These are phyloP conservation scores for Orychophragmus violaceus DNA, from an alignment of 345 rosid genomes.

Conservation along the genomic window DNA sequence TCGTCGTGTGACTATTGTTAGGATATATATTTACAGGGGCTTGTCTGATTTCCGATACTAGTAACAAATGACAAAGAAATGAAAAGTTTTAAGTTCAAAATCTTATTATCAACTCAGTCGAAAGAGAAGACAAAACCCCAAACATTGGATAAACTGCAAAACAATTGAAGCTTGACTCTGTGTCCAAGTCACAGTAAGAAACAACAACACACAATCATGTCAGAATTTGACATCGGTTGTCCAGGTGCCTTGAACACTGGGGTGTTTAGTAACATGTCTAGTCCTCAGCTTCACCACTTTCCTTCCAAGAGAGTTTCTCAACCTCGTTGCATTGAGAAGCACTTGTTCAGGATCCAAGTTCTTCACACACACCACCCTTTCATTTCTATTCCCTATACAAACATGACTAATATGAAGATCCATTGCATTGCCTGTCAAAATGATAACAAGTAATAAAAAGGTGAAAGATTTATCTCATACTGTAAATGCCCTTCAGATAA, in stretches of 20 bases:
- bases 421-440: too few species aligned
- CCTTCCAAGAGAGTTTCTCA: constrained; percentile 72
- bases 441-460: neutral
- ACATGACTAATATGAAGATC: too few species aligned
- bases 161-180: neutral
- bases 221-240: constrained; percentile 51
- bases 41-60: neutral
- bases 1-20: neutral
- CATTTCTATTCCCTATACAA: constrained; percentile 56
- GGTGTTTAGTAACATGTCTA: constrained; percentile 67
- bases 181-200: neutral
- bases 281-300: constrained; percentile 73
- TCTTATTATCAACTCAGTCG: too few species aligned
- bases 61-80: neutral
- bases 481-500: constrained; percentile 66
- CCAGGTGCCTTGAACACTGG: constrained; percentile 93
- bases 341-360: constrained; percentile 65
- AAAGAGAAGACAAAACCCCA: too few species aligned
- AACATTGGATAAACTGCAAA: too few species aligned
- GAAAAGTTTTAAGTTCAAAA: neutral
- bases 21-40: neutral
- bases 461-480: constrained; percentile 32
- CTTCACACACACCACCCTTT: constrained; percentile 82
- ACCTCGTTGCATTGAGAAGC: constrained; percentile 53
- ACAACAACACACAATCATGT: constrained; percentile 7